Percentiles rank a stretch among this genome's conserved stretches.
Evolutionary conservation across 257 asterid genomes (phyloP).

Genomic region (Avicennia marina): DNA sequence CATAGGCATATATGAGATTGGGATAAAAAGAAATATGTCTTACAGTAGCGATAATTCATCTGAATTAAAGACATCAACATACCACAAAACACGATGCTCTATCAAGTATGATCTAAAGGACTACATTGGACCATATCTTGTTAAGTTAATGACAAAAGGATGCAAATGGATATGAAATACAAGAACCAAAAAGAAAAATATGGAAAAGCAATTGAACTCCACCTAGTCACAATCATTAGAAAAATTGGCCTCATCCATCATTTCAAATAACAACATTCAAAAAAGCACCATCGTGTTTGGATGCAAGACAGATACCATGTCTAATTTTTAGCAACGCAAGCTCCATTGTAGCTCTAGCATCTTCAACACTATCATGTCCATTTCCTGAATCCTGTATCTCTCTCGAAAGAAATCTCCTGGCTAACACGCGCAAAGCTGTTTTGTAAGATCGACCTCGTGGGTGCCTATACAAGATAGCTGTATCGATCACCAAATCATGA

Average conservation of each 20-base stretch:
- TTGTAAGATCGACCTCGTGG: slow-evolving; percentile 83
- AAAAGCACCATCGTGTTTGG: neutral
- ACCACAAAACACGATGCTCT: too few species aligned
- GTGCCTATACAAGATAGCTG: slow-evolving; percentile 80
- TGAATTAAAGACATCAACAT: too few species aligned
- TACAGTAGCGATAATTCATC: too few species aligned
- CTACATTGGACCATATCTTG: too few species aligned
- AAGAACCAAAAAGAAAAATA: neutral
- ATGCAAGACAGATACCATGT: slow-evolving; percentile 31
- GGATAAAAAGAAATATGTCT: too few species aligned
- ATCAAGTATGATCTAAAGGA: too few species aligned
- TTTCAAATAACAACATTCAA: neutral
- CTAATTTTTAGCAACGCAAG: slow-evolving; percentile 70
- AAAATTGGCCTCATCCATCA: neutral
- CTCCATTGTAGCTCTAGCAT: slow-evolving; percentile 92
- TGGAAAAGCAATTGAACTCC: neutral
- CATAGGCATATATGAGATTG: neutral
- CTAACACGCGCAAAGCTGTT: slow-evolving; percentile 84
- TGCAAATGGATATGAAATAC: neutral
- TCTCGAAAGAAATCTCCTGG: slow-evolving; percentile 68
- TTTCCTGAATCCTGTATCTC: slow-evolving; percentile 84
- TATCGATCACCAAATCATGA: slow-evolving; percentile 86
- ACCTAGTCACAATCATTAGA: neutral
- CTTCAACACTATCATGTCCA: slow-evolving; percentile 94
- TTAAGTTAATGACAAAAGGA: neutral